A percentile compares a stretch with the other conserved stretches of the same genome.
These are phyloP conservation scores for Acer yangbiense DNA, from an alignment of 345 rosid genomes.

Conservation along the genomic window DNA sequence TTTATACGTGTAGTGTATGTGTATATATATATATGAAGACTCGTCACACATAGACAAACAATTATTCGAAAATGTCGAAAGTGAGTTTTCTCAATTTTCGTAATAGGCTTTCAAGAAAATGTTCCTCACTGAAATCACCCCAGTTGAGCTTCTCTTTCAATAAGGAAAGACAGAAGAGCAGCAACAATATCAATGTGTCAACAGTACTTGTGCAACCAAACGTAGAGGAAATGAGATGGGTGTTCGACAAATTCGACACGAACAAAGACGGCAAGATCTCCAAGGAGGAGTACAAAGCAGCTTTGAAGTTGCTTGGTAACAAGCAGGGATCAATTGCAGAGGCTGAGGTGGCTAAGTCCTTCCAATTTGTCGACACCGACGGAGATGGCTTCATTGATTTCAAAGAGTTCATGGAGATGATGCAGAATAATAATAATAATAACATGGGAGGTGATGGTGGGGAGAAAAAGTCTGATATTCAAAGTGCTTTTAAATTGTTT, in stretches of 20 bases:
- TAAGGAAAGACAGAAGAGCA: conserved; percentile 19
- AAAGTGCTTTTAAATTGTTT: conserved; percentile 46
- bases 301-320: conserved; percentile 34
- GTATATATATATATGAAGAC: no score
- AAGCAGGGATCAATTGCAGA: conserved; percentile 26
- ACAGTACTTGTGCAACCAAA: conserved; percentile 25
- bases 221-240: conserved; percentile 47
- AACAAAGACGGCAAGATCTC: conserved; percentile 66
- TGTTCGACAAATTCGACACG: conserved; percentile 52
- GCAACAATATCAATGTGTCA: neutral
- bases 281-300: conserved; percentile 45
- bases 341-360: conserved; percentile 36
- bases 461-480: conserved; percentile 31
- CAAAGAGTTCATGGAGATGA: conserved; percentile 51
- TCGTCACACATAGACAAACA: no score
- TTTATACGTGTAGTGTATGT: neutral
- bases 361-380: conserved; percentile 44
- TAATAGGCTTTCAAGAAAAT: conserved; percentile 23
- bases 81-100: conserved; percentile 31
- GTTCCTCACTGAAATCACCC: conserved; percentile 20
- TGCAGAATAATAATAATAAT: conserved; percentile 9
- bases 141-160: conserved; percentile 7
- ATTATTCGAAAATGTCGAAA: conserved; percentile 18
- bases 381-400: conserved; percentile 60
- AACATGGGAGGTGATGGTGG: conserved; percentile 45